Base-by-base conservation (phyloP, 192 early-diverging fungal species). In the Dimargaris xerosporica region DNA sequence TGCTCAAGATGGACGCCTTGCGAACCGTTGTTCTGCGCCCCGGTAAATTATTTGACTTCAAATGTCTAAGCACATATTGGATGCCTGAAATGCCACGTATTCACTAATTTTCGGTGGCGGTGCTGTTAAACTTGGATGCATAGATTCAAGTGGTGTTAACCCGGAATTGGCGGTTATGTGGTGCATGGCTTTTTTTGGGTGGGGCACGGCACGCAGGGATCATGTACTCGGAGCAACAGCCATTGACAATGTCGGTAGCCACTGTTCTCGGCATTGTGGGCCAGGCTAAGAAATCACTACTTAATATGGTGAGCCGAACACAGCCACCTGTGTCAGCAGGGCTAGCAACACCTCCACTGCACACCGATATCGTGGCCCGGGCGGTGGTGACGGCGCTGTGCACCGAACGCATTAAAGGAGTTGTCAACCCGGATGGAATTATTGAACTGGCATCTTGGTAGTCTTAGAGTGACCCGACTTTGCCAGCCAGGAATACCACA, bases 161-260 rank as follows among this genome's bases (percentile, higher is more conserved):
- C 7, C 34, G 7, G 2, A 39, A 39, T 39, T 39, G 3, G 7
- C 34, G 34, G 7, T 2, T 2, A 39, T 39, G 34, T 39, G 34
- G 34, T 39, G 34, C 7, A 34, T 13, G 44, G 25, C 19, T 66
- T 64, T 55, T 44, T 26, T 13, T 25, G 34, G 34, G 44, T 28
- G 25, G 23, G 51, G 16, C 17, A n/a, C 31, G 23, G n/a, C 53
- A 31, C 45, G 11, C 47, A 56, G 77, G 84, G 7, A 80, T 85
- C 54, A 76, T 88, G 72, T 88, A 75, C 59, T 82, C 77, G 2
- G 65, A 73, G 10, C 65, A 72, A 0, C 78, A 83, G n/a, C 79
- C 83, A 9, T 34, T 78, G 23, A 78, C 82, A 0, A 54, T 83
- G 5, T 80, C 83, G 25, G 58, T 85, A 55, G 84, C 84, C 5